Evolutionary conservation across 352 stramenopile genomes (phyloP).

Genomic region (Pelagophyceae sp.): DNA sequence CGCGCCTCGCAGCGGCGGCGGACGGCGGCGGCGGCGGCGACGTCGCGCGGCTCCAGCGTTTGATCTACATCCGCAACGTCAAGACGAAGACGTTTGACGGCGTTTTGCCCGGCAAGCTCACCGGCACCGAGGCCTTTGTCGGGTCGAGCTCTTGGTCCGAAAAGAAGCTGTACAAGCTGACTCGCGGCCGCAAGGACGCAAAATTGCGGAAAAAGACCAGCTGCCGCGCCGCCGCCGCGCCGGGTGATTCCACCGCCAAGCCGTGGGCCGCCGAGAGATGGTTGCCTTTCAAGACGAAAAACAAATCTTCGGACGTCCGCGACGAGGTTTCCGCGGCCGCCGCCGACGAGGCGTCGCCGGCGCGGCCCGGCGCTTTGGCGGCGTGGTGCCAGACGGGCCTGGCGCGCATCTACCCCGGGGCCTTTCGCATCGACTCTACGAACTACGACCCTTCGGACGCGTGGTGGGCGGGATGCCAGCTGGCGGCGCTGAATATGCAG

Average conservation of each 20-base stretch:
- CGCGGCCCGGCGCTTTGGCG: background rate
- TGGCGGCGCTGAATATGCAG: slow-evolving; percentile 79
- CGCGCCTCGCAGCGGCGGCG: slow-evolving; percentile 10
- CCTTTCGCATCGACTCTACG: slow-evolving; percentile 61
- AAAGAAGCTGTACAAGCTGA: slow-evolving; percentile 33
- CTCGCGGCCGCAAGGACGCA: too few species aligned
- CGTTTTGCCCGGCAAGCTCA: background rate
- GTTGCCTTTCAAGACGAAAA: too few species aligned
- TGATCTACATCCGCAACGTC: background rate
- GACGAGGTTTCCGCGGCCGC: background rate
- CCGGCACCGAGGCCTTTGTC: background rate
- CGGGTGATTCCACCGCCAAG: background rate
- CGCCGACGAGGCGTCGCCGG: background rate
- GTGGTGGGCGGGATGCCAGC: slow-evolving; percentile 68
- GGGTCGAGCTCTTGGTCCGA: slow-evolving; percentile 25
- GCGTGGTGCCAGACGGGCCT: slow-evolving; percentile 49
- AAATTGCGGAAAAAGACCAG: slow-evolving; percentile 7
- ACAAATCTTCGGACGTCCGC: too few species aligned
- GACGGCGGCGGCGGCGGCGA: background rate
- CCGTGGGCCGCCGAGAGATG: too few species aligned
- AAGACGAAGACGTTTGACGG: slow-evolving; percentile 22
- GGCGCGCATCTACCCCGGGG: slow-evolving; percentile 65
- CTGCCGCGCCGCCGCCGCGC: slow-evolving; percentile 14
- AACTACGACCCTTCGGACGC: slow-evolving; percentile 72
- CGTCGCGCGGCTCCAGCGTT: background rate